Conservation (phyloP, 2,329 filamentous ascomycete species). For the Cladosporium sp. region DNA sequence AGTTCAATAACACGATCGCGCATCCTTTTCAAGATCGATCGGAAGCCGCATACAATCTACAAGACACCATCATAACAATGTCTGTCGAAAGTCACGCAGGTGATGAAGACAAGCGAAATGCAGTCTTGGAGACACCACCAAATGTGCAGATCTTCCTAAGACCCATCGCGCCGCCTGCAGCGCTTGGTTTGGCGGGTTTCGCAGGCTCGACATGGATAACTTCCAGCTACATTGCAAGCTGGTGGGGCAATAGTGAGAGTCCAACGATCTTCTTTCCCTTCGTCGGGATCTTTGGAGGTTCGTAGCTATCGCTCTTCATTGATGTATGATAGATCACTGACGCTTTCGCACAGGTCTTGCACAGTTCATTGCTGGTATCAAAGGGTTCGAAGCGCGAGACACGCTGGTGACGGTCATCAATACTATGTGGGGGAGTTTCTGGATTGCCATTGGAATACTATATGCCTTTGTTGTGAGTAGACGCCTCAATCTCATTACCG, state of each 20-base stretch:
- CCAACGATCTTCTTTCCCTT: constrained; percentile 29
- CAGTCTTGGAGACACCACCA: constrained; percentile 11
- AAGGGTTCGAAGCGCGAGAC: constrained; percentile 21
- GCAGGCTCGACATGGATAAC: constrained; percentile 28
- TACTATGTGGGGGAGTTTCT: constrained; percentile 23
- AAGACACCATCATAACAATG: background rate
- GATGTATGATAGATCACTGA: background rate
- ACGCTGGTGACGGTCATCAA: constrained; percentile 23
- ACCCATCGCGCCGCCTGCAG: constrained; percentile 29
- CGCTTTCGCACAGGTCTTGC: constrained; percentile 16
- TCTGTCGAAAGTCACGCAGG: constrained; percentile 6
- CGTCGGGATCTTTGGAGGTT: constrained; percentile 23
- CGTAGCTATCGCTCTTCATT: background rate
- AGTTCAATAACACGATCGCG: no score
- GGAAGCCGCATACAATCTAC: no score
- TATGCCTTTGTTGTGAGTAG: constrained; percentile 13
- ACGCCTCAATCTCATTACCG: no score
- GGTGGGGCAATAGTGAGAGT: constrained; percentile 22
- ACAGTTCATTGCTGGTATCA: constrained; percentile 28
- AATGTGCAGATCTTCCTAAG: constrained; percentile 24
- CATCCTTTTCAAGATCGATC: no score
- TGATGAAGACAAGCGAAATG: constrained; percentile 7
- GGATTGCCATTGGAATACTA: constrained; percentile 21
- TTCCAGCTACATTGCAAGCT: constrained; percentile 18
- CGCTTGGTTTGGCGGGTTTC: constrained; percentile 28